Conservation (phyloP, 306 rosid genomes). For the Geum urbanum region DNA sequence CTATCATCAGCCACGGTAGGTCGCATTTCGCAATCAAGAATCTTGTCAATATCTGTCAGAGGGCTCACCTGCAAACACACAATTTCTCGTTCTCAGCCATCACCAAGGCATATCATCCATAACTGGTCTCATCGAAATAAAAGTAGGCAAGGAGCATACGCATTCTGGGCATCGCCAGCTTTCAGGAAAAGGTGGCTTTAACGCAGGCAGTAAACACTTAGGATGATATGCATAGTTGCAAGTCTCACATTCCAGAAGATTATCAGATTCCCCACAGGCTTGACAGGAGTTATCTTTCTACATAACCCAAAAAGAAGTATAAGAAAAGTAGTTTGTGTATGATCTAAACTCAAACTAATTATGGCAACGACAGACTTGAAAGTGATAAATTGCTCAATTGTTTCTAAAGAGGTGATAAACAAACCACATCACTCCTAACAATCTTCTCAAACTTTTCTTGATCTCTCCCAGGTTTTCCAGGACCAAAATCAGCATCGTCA, state of each 20-base stretch:
- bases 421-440: slow-evolving; percentile 75
- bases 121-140: slow-evolving; percentile 17
- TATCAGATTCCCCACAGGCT: slow-evolving; percentile 80
- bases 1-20: slow-evolving; percentile 76
- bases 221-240: slow-evolving; percentile 86
- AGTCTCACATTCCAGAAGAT: slow-evolving; percentile 76
- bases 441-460: slow-evolving; percentile 70
- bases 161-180: slow-evolving; percentile 99
- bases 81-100: slow-evolving; percentile 17
- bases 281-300: slow-evolving; percentile 94
- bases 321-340: neutral
- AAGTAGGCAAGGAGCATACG: slow-evolving; percentile 46
- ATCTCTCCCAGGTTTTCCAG: slow-evolving; percentile 46
- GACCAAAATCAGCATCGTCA: slow-evolving; percentile 71
- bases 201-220: slow-evolving; percentile 78
- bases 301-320: slow-evolving; percentile 12
- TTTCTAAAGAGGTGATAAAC: neutral
- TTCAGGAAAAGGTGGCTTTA: slow-evolving; percentile 55
- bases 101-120: slow-evolving; percentile 16
- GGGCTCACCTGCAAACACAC: slow-evolving; percentile 85
- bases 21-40: slow-evolving; percentile 92
- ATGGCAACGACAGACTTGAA: neutral
- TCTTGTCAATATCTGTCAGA: slow-evolving; percentile 77
- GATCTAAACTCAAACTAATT: neutral
- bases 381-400: neutral